Conservation (phyloP, 176 grass and related monocot species). For the Eragrostis curvula region DNA sequence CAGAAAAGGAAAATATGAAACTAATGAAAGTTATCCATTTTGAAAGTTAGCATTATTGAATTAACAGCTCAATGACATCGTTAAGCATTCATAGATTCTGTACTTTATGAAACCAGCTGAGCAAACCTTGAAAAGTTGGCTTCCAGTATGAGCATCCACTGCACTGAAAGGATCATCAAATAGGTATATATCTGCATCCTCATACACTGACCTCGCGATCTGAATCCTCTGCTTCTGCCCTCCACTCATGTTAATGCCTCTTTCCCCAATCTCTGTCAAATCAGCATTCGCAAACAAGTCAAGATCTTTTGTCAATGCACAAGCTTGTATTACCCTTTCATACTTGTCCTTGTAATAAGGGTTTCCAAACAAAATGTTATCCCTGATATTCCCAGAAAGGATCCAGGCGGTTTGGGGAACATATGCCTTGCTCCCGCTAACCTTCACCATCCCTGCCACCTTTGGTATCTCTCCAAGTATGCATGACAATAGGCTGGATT, state of each 20-base stretch:
- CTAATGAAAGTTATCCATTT: conserved; percentile 8
- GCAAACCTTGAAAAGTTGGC: conserved; percentile 88
- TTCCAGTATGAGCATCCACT: conserved; percentile 94
- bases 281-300: conserved; percentile 94
- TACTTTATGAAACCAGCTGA: not conserved
- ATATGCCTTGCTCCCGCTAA: conserved; percentile 90
- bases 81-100: conserved; percentile 11
- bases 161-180: conserved; percentile 99
- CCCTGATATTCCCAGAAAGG: conserved; percentile 91
- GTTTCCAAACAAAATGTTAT: conserved; percentile 96
- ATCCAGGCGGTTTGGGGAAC: conserved; percentile 98
- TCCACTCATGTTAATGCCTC: conserved; percentile 99
- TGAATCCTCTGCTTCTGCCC: conserved; percentile 98
- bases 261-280: conserved; percentile 98
- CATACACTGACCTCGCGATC: conserved; percentile 89
- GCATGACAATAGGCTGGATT: conserved; percentile 91
- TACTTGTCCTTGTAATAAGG: conserved; percentile 74
- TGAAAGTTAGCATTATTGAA: not conserved
- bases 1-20: conserved; percentile 1
- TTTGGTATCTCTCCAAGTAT: conserved; percentile 97
- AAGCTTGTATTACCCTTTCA: conserved; percentile 79
- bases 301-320: conserved; percentile 79
- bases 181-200: conserved; percentile 88
- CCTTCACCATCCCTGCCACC: conserved; percentile 63
- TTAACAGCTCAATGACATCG: not conserved